Base-by-base conservation (phyloP, 768 basidiomycete genomes). In the Clavaria fumosa region DNA sequence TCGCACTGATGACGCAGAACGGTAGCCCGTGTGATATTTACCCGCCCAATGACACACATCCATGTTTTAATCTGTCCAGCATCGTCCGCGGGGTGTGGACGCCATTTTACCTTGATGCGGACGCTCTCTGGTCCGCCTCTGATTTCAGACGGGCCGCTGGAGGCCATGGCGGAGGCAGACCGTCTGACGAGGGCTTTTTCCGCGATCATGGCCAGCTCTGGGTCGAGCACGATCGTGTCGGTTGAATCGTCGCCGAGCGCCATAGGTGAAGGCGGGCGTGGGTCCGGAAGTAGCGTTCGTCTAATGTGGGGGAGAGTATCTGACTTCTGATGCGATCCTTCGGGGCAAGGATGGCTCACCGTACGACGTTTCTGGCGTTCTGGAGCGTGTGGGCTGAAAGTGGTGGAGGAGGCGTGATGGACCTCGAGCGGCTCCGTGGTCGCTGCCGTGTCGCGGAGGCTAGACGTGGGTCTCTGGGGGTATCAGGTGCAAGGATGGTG, bases 331-430 rank as follows among this genome's bases (percentile, higher is more conserved):
- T n/a, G n/a, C n/a, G n/a, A n/a, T n/a, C n/a, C 7, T 33, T 21
- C 21, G 5, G 23, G 18, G 32, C 35, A 21, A 14, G 7, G 23
- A 7, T 30, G 18, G 43, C 61, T 38, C 48, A 83, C 83, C 73
- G 65, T 34, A 83, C 69, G 12, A 80, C 54, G 23, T 67, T 59
- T 27, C 66, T 67, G 10, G 78, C 75, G 38, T 63, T 63, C 46
- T 70, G 63, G 1, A 76, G 58, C 39, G 73, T 66, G 21, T 70
- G 59, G 7, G 55, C 49, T 2, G 77, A 58, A 10, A 84, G 53
- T 23, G 60, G 62, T 0, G 82, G 83, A 4, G 82, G 82, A 2
- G 83, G 82, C 0, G 82, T 86, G 26, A 85, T 67, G 3, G 82
- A 86, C 17, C 63, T 58, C 21, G 79, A 83, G 26, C 74, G 73